Evolutionary conservation across 768 basidiomycete genomes (phyloP).

Genomic region (Erythrobasidium yunnanense): DNA sequence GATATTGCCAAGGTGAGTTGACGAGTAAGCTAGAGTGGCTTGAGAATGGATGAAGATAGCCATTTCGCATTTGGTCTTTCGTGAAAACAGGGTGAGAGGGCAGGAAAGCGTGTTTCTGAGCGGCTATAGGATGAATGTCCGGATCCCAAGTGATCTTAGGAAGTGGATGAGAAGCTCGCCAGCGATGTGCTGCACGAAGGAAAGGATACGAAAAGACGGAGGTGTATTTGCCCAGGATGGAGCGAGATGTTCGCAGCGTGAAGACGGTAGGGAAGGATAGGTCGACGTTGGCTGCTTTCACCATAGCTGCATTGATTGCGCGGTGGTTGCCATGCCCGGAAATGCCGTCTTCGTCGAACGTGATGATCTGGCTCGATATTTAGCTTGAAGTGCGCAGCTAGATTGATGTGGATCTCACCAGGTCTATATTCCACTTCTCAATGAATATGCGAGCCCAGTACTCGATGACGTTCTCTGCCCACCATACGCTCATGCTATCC

Average conservation of each 20-base stretch:
- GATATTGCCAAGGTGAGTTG: conserved; percentile 35
- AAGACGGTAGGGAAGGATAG: conserved; percentile 17
- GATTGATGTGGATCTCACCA: conserved; percentile 33
- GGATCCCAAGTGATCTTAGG: conserved; percentile 16
- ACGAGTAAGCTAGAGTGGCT: conserved; percentile 18
- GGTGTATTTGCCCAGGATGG: conserved; percentile 33
- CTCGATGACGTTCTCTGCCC: conserved; percentile 32
- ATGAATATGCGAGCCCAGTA: conserved; percentile 28
- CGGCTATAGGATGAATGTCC: conserved; percentile 1
- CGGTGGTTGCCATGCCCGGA: conserved; percentile 44
- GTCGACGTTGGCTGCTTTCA: conserved; percentile 1
- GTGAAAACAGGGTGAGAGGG: conserved; percentile 1
- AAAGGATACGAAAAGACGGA: conserved; percentile 28
- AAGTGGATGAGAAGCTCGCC: not conserved
- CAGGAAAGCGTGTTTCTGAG: conserved; percentile 9
- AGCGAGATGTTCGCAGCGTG: conserved; percentile 27
- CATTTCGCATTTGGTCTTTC: not conserved
- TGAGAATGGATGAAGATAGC: not conserved
- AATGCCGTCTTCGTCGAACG: conserved; percentile 43
- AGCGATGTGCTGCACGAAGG: not conserved
- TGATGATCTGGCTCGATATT: conserved; percentile 40
- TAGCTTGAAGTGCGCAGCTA: not conserved
- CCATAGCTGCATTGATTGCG: conserved; percentile 33
- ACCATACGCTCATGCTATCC: conserved; percentile 31
- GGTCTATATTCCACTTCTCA: conserved; percentile 30